phyloP scores from a whole-genome alignment of 208 protist species.

The Leishmania tarentolae region DNA sequence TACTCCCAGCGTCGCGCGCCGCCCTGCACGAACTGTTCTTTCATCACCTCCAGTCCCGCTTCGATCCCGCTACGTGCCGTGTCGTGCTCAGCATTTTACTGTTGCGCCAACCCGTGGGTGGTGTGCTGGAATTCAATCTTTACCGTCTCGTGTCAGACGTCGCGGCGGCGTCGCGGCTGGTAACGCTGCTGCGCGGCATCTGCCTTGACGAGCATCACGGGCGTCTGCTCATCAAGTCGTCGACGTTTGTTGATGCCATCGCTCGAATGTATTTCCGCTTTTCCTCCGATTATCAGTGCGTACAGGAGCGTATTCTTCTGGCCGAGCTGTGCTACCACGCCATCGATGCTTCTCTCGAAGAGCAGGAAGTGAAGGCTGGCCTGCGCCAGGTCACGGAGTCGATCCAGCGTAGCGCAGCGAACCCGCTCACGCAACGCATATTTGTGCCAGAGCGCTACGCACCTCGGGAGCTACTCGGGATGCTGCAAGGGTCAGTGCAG shows the following conservation, averaged over 20 bases:
- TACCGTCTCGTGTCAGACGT: constrained; percentile 81
- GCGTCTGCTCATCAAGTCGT: constrained; percentile 42
- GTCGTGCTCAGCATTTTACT: constrained; percentile 70
- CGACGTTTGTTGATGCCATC: constrained; percentile 64
- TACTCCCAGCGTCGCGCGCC: constrained; percentile 54
- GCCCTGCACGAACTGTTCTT: constrained; percentile 63
- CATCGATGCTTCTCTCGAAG: constrained; percentile 30
- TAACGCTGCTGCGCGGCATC: constrained; percentile 71
- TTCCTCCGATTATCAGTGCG: constrained; percentile 41
- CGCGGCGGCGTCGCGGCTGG: constrained; percentile 65
- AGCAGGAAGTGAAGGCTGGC: constrained; percentile 31
- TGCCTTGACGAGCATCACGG: constrained; percentile 52
- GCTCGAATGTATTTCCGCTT: constrained; percentile 47
- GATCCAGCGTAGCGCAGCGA: constrained; percentile 36
- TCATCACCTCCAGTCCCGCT: constrained; percentile 52
- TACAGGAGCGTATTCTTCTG: constrained; percentile 55
- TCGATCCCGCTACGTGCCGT: constrained; percentile 48
- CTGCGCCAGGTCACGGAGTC: constrained; percentile 46
- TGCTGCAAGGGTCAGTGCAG: constrained; percentile 65
- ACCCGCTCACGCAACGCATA: constrained; percentile 27
- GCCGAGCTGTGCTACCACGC: constrained; percentile 70
- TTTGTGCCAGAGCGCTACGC: constrained; percentile 61
- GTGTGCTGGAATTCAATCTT: constrained; percentile 81
- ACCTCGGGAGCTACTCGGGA: constrained; percentile 58
- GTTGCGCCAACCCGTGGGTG: constrained; percentile 54